Conservation (phyloP, 2,329 filamentous ascomycete genomes). For the Teratosphaeria nubilosa region DNA sequence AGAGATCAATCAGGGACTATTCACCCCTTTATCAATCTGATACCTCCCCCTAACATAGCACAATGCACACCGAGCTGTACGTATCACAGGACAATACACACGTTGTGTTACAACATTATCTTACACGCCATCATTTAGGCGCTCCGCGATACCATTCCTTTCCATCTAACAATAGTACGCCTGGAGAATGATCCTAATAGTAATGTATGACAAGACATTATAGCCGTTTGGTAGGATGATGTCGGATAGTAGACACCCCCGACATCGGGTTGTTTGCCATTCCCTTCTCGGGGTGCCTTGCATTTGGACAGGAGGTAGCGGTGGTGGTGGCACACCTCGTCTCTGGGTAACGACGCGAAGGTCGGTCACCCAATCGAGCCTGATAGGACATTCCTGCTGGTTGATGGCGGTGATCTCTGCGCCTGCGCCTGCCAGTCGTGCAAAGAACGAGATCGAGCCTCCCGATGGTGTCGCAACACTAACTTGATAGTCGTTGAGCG, state of each 20-base stretch:
- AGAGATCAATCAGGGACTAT: too few relatives aligned
- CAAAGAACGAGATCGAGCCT: not conserved
- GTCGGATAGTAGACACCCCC: not conserved
- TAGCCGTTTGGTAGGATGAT: not conserved
- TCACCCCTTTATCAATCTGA: too few relatives aligned
- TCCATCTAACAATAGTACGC: not conserved
- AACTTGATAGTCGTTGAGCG: not conserved
- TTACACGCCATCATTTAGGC: too few relatives aligned
- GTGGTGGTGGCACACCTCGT: not conserved
- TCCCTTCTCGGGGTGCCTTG: not conserved
- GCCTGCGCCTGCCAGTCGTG: not conserved
- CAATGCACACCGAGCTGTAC: too few relatives aligned
- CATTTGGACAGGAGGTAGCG: not conserved
- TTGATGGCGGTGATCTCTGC: not conserved
- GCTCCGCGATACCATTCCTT: not conserved
- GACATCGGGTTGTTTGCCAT: not conserved
- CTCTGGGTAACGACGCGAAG: not conserved
- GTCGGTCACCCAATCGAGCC: not conserved
- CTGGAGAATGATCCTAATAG: not conserved
- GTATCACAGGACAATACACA: too few relatives aligned
- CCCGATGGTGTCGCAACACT: not conserved
- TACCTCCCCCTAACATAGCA: too few relatives aligned
- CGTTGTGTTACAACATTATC: too few relatives aligned
- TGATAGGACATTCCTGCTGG: not conserved
- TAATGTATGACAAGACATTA: not conserved